Evolutionary conservation across 768 basidiomycete species (phyloP), one percentile per base, ranked within the genome.

Genomic region (Coprinopsis cinerea): DNA sequence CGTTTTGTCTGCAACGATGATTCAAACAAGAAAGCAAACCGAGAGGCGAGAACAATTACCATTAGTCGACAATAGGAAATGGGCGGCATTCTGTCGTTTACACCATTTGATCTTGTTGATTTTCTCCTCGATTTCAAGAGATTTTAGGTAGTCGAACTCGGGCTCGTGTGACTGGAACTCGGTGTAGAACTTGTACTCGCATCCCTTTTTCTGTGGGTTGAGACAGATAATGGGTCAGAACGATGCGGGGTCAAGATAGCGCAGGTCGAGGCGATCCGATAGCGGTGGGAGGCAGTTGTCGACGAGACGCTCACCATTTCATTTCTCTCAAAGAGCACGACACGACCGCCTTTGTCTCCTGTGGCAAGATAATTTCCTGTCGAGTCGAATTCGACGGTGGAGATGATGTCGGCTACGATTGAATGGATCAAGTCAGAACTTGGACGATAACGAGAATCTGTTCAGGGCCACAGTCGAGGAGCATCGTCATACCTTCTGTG

Each of bases 51-150:
- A 46, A 49, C 51, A 47, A 78, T 53, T 53, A 95, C 96, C 96
- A 61, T 99, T 99, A 25, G 96, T 98, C 51, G 93, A 95, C 45
- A 99, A 70, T 49, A 99, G 72, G 69, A 99, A 98, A 69, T 99
- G 96, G 39, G 96, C 94, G 40, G 89, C 78, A 66, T 98, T 98
- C 72, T 96, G 93, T 56, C 96, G 82, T 75, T 85, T 93, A 77
- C 94, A 97, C 96, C 96, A 99, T 67, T 93, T 92, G 81, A 99
- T 99, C 82, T 96, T 91, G 77, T 99, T 99, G 77, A 99, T 99
- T 86, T 99, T 99, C 80, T 99, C 96, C 72, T 99, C 96, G 69
- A 99, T 99, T 79, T 99, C 96, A 59, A 99, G 77, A 20, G 92
- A 96, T 78, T 99, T 99, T 64, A 99, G 84, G 69, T 99, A 99